A percentile compares a stretch with the other conserved stretches of the same genome.
phyloP scores from a whole-genome alignment of 768 basidiomycete genomes.

The Inosperma sp. region DNA sequence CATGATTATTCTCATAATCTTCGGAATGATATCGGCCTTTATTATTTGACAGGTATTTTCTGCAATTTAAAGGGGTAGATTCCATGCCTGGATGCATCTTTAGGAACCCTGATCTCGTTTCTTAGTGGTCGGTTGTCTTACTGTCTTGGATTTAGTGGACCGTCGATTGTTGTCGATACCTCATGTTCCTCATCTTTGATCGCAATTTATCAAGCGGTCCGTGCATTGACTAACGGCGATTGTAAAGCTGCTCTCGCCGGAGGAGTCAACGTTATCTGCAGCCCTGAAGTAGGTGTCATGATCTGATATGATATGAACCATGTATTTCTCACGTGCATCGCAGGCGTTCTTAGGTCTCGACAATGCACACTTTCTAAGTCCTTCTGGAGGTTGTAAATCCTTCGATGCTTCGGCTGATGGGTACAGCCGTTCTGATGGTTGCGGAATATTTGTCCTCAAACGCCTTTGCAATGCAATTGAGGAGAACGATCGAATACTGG shows the following conservation, averaged over 20 bases:
- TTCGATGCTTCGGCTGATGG: conserved; percentile 73
- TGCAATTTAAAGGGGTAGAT: background rate
- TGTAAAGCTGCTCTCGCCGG: conserved; percentile 68
- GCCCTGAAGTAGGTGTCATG: conserved; percentile 55
- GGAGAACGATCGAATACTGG: conserved; percentile 65
- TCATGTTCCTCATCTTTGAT: conserved; percentile 70
- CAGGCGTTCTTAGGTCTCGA: conserved; percentile 71
- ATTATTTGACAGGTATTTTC: conserved; percentile 60
- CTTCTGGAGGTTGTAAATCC: conserved; percentile 62
- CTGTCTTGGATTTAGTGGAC: conserved; percentile 62
- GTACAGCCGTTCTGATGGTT: conserved; percentile 73
- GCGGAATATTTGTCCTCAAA: conserved; percentile 67
- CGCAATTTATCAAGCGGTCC: conserved; percentile 64
- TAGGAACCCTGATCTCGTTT: conserved; percentile 66
- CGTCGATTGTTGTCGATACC: conserved; percentile 68
- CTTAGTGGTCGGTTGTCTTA: conserved; percentile 70
- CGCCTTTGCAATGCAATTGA: conserved; percentile 61
- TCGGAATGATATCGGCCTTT: conserved; percentile 56
- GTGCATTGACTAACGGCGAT: conserved; percentile 58
- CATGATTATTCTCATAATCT: conserved; percentile 68
- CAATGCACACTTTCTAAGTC: conserved; percentile 62
- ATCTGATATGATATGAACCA: background rate
- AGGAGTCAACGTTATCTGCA: conserved; percentile 67
- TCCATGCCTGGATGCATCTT: conserved; percentile 4
- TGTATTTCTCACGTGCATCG: background rate